Evolutionary conservation across 441 rosid species (phyloP), one percentile per base, ranked within the genome.

Genomic region (Erodium moschatum): DNA sequence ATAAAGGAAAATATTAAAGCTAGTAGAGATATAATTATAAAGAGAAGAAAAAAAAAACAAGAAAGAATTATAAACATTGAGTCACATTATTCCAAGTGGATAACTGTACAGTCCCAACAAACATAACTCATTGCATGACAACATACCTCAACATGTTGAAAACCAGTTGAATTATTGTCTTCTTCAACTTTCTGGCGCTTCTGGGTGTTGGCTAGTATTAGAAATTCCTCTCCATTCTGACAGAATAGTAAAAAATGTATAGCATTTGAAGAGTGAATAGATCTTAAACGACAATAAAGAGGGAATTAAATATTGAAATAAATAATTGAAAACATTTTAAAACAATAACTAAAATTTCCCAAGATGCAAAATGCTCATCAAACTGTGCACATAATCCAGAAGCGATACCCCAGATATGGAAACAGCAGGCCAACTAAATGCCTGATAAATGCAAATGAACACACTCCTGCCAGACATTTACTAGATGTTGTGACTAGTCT

Each of bases 181-280:
- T 78, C 87, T 75, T 83, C 84, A 75, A 88, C 72, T 81, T 86
- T 91, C 65, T 82, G 96, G n/a, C 97, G 94, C 81, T 94, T 94
- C 64, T 81, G 87, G 61, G 88, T 91, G 67, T 91, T 91, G 60
- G 97, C 96, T 82, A 84, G 94, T 83, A 94, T 94, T 16, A 88
- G 87, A 79, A 89, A 94, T 76, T 88, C 97, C 50, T 85, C 96
- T 27, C 85, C 86, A 76, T 80, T 81, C 99, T 94, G 86, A 75
- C 62, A 79, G 15, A 64, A 33, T 7, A 64, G 19, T 9, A 64
- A 6, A 64, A n/a, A 31, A 0, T 13, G n/a, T 15, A 52, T 33
- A 64, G 44, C 46, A 64, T 33, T 64, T 64, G 21, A 64, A 2
- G 15, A 27, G 33, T 2, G 8, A 31, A 33, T 64, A 29, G 0